A percentile compares a stretch with the other conserved stretches of the same genome.
These are phyloP conservation scores for Talaromyces sp. DNA, from an alignment of 2,329 filamentous ascomycete genomes.

Conservation along the genomic window DNA sequence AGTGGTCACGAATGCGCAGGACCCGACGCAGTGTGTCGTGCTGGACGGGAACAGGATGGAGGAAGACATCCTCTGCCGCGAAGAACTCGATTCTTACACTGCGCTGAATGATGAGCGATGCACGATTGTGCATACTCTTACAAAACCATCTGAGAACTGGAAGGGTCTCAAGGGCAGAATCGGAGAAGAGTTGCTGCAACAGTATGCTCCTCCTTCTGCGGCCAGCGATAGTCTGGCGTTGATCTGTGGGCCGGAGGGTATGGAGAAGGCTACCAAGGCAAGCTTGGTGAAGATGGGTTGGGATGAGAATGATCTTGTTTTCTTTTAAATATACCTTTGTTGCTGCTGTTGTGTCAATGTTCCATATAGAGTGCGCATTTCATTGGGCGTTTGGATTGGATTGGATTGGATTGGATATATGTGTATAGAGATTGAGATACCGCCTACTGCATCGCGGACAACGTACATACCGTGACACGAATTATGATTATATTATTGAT, in stretches of 20 bases:
- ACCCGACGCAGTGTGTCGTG: constrained; percentile 68
- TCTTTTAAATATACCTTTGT: constrained; percentile 58
- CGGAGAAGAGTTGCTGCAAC: constrained; percentile 59
- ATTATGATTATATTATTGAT: not conserved
- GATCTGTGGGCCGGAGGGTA: constrained; percentile 72
- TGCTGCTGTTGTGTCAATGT: not conserved
- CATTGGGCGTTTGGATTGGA: constrained; percentile 4
- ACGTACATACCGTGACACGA: constrained; percentile 1
- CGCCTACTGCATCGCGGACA: not conserved
- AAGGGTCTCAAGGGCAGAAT: constrained; percentile 67
- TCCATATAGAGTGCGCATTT: not conserved
- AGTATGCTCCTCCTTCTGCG: constrained; percentile 46
- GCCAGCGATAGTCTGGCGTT: constrained; percentile 63
- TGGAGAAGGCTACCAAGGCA: constrained; percentile 67
- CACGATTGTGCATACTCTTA: constrained; percentile 68
- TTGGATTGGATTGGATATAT: not conserved
- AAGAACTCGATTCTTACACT: constrained; percentile 67
- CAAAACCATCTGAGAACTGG: constrained; percentile 64
- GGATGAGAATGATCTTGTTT: constrained; percentile 69
- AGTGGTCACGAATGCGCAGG: constrained; percentile 63
- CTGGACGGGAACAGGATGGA: constrained; percentile 75
- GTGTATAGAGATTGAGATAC: constrained; percentile 9
- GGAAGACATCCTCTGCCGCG: constrained; percentile 77
- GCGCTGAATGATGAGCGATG: constrained; percentile 54
- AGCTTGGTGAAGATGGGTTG: constrained; percentile 65